Conservation (phyloP, 2,329 filamentous ascomycete species). For the Diplocarpon rosae region DNA sequence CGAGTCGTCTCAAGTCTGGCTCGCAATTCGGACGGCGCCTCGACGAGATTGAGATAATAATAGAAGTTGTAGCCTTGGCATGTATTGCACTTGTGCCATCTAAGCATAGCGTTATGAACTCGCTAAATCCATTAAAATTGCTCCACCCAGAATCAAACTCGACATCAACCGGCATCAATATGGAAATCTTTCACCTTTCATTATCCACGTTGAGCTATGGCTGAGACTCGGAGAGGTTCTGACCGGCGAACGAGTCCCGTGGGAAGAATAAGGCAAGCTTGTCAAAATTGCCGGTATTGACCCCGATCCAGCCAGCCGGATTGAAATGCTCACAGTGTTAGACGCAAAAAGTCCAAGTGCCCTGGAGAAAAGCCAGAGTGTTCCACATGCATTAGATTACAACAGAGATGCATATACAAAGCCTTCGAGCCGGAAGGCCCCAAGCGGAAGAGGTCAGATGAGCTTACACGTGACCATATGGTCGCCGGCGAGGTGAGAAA, state of each 20-base stretch:
- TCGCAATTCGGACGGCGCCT: too few relatives aligned
- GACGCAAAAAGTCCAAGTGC: conserved; percentile 16
- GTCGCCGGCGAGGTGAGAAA: conserved; percentile 5
- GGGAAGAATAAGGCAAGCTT: conserved; percentile 11
- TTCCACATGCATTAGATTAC: conserved; percentile 9
- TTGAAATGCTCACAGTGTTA: background rate
- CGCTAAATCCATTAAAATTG: too few relatives aligned
- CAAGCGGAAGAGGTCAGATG: conserved; percentile 7
- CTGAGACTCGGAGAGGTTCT: background rate
- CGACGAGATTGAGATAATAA: too few relatives aligned
- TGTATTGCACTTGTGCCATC: too few relatives aligned
- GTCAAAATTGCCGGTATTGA: conserved; percentile 13
- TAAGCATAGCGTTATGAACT: too few relatives aligned
- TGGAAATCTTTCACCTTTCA: background rate
- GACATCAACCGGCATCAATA: too few relatives aligned
- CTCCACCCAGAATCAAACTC: too few relatives aligned
- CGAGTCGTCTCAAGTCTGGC: too few relatives aligned
- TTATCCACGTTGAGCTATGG: background rate
- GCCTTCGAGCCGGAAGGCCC: background rate
- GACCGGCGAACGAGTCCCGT: conserved; percentile 4
- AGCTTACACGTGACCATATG: background rate
- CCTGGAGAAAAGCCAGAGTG: conserved; percentile 13
- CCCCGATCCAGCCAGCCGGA: background rate
- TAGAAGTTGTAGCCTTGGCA: too few relatives aligned
- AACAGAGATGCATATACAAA: conserved; percentile 11